These are phyloP conservation scores for Paecilomyces dactylethromorphus DNA, from an alignment of 2,329 filamentous ascomycete species.

Conservation along the genomic window DNA sequence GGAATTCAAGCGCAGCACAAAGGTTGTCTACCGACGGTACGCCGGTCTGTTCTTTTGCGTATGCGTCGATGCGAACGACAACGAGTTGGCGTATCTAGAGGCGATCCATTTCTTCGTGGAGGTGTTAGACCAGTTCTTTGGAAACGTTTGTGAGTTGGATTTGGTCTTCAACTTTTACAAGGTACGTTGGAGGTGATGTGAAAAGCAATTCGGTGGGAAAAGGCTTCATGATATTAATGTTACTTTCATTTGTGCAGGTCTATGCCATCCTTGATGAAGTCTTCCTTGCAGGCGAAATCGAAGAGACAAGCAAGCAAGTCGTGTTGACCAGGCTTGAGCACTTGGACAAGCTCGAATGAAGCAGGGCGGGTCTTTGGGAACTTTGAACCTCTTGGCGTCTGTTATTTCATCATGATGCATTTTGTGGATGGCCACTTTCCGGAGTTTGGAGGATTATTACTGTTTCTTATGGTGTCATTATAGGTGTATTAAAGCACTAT, in stretches of 20 bases:
- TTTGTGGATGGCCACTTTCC: background rate
- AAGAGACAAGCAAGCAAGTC: constrained; percentile 98
- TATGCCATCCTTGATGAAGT: constrained; percentile 99
- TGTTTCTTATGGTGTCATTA: background rate
- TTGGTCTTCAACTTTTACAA: constrained; percentile 70
- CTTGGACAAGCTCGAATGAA: constrained; percentile 86
- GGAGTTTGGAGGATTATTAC: background rate
- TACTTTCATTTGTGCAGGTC: constrained; percentile 47
- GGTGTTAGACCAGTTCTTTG: constrained; percentile 96
- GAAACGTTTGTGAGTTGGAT: constrained; percentile 97
- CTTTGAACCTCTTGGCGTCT: background rate
- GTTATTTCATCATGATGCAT: background rate
- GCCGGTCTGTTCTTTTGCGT: constrained; percentile 98
- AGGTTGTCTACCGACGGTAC: constrained; percentile 95
- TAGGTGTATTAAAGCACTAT: background rate
- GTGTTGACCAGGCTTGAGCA: constrained; percentile 91
- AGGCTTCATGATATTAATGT: background rate
- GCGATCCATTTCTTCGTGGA: constrained; percentile 99
- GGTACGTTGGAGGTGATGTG: constrained; percentile 32
- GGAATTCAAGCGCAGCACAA: constrained; percentile 66
- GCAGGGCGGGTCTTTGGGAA: background rate
- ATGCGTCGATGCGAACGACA: constrained; percentile 98
- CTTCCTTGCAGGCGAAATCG: constrained; percentile 93
- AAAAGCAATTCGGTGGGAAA: background rate
- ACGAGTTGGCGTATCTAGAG: constrained; percentile 93